These are phyloP conservation scores for Glycine latifolia DNA, from an alignment of 306 rosid species.

Conservation along the genomic window DNA sequence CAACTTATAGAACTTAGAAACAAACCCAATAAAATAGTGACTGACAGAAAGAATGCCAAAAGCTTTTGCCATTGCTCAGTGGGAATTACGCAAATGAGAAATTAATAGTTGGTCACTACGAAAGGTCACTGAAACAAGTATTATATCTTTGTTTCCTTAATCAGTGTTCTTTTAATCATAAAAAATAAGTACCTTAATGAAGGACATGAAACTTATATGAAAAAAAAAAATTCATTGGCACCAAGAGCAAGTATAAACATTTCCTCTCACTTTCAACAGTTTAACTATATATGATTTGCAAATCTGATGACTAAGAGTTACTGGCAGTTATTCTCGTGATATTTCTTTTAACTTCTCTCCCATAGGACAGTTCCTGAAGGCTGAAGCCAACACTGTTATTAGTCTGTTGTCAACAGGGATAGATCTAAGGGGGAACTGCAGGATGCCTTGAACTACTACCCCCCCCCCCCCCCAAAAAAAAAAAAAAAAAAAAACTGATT, in stretches of 20 bases:
- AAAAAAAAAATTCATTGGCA: background rate
- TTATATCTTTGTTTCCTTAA: background rate
- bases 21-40: slow-evolving; percentile 26
- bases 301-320: background rate
- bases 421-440: too few species aligned
- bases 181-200: slow-evolving; percentile 2
- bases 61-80: background rate
- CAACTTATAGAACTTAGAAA: slow-evolving; percentile 38
- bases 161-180: background rate
- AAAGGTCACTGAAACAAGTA: background rate
- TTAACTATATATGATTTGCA: background rate
- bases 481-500: background rate
- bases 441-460: background rate
- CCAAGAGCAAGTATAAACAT: background rate
- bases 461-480: too few species aligned
- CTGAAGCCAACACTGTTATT: background rate
- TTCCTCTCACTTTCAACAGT: background rate
- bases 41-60: slow-evolving; percentile 26
- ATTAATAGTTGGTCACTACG: background rate
- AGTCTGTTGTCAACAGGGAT: too few species aligned
- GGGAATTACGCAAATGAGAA: slow-evolving; percentile 26
- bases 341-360: slow-evolving; percentile 21
- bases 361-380: background rate
- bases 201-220: background rate
- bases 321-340: background rate